A percentile compares a stretch with the other conserved stretches of the same genome.
Conservation (phyloP, 2,329 filamentous ascomycete species). For the Apiospora rasikravindrae region DNA sequence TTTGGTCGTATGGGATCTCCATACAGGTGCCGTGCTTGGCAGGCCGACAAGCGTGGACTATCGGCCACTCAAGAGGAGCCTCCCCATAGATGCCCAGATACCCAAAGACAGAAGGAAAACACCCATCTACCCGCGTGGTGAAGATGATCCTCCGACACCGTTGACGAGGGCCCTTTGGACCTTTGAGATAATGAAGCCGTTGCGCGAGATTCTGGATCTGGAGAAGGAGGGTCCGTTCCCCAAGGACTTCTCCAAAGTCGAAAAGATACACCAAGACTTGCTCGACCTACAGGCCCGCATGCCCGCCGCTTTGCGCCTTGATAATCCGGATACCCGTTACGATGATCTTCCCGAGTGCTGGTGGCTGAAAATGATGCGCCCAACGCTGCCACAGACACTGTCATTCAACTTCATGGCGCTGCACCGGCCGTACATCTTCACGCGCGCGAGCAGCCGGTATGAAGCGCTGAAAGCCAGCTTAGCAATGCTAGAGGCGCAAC, state of each 20-base stretch:
- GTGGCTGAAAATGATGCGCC: constrained; percentile 56
- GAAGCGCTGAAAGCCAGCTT: constrained; percentile 62
- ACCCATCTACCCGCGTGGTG: constrained; percentile 53
- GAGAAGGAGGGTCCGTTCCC: constrained; percentile 62
- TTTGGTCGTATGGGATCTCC: constrained; percentile 59
- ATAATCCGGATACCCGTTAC: constrained; percentile 62
- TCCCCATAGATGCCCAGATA: constrained; percentile 59
- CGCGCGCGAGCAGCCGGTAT: constrained; percentile 56
- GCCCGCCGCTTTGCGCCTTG: constrained; percentile 58
- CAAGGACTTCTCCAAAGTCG: constrained; percentile 58
- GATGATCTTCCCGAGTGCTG: constrained; percentile 57
- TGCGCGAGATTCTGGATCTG: constrained; percentile 60
- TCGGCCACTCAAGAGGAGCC: constrained; percentile 50
- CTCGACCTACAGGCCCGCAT: constrained; percentile 52
- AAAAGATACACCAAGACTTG: constrained; percentile 58
- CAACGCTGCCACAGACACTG: constrained; percentile 53
- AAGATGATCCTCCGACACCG: constrained; percentile 61
- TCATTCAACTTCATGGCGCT: constrained; percentile 64
- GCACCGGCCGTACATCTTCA: constrained; percentile 67
- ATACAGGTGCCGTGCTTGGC: constrained; percentile 58
- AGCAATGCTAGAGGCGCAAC: constrained; percentile 60
- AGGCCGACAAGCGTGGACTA: constrained; percentile 62
- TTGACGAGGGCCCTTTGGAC: constrained; percentile 59
- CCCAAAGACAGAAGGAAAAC: constrained; percentile 53
- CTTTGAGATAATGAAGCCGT: constrained; percentile 51